Evolutionary conservation across 345 rosid species (phyloP).

Genomic region (Aegle marmelos): DNA sequence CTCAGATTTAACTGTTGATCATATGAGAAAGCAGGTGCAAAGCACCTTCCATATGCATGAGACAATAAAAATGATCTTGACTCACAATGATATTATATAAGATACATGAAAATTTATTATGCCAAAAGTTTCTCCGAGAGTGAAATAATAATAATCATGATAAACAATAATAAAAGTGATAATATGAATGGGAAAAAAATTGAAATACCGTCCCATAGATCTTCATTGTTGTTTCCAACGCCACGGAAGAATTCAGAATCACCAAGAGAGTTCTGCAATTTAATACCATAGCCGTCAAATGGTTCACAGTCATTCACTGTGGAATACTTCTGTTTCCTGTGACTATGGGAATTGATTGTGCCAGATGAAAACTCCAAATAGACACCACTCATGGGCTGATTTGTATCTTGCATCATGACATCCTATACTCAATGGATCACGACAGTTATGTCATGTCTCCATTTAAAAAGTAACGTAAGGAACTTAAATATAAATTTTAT

Average conservation of each 20-base stretch:
- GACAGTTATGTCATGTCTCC: conserved; percentile 1
- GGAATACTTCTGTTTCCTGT: conserved; percentile 24
- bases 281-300: conserved; percentile 26
- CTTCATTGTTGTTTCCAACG: conserved; percentile 19
- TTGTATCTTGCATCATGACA: conserved; percentile 40
- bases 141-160: conserved; percentile 6
- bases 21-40: background rate
- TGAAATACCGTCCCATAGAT: conserved; percentile 52
- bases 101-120: conserved; percentile 12
- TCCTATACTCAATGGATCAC: conserved; percentile 40
- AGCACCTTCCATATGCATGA: background rate
- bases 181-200: background rate
- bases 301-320: conserved; percentile 24
- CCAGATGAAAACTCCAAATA: conserved; percentile 32
- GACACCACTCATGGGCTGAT: conserved; percentile 29
- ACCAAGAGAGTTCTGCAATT: conserved; percentile 32
- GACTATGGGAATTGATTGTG: conserved; percentile 25
- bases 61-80: background rate
- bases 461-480: conserved; percentile 6
- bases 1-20: conserved; percentile 14
- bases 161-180: background rate
- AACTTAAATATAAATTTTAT: conserved; percentile 1
- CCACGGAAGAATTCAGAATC: conserved; percentile 18
- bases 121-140: conserved; percentile 7
- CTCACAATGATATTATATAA: background rate